Base-by-base conservation (phyloP, 805 yeast genomes). In the Phaffomyces opuntiae region DNA sequence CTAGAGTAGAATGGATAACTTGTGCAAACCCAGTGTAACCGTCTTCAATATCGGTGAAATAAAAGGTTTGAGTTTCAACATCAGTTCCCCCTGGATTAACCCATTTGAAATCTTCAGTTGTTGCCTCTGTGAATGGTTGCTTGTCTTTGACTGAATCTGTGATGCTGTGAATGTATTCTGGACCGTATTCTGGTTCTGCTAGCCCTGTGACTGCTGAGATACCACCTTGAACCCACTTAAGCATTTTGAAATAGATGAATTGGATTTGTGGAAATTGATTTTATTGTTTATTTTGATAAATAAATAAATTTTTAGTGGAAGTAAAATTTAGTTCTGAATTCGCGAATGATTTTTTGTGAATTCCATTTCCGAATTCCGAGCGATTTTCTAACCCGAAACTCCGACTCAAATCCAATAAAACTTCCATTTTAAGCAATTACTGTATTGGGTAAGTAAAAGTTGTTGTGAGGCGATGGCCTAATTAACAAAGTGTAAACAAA, bases 141-240 rank as follows among this genome's bases (percentile, higher is more conserved):
- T 73, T 72, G 31, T 69, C 77, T 37, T 68, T 69, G 39, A 83
- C 78, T 39, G 78, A 63, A 34, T 77, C 77, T 37, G 85, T 77
- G 47, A 90, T 80, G n/a, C 97, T 78, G 59, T 84, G 91, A 54
- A 93, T 87, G 36, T 95, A 95, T 42, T 84, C 96, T 36, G 83
- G 76, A 44, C 99, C 99, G 59, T 93, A 93, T 61, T 85, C 96
- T 25, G 99, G 99, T 65, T 93, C 99, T 2, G 96, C 96, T 12
- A 95, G 79, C 45, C 99, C 99, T 7, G 97, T 91, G 39, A 89
- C 93, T 7, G 95, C 93, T n/a, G 97, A 87, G 44, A 86, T 73
- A 54, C 89, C 77, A 51, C 88, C 83, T 70, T 84, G 90, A 49
- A 84, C 84, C 89, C 89, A 84, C 77, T 80, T 83, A 44, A 83